Conservation (phyloP, 768 basidiomycete genomes). For the Wakefieldia striispora region DNA sequence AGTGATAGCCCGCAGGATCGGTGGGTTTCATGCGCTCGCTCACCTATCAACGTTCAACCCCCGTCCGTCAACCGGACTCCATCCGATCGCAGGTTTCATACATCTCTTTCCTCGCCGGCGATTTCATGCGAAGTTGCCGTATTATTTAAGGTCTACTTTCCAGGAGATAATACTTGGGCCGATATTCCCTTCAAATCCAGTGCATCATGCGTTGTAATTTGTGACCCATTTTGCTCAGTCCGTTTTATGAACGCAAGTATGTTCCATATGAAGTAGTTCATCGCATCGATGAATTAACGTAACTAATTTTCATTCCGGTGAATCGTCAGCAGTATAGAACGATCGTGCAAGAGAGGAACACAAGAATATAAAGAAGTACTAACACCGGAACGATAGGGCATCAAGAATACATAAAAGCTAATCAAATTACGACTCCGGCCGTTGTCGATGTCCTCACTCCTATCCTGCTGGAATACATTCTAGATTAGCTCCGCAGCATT, state of each 20-base stretch:
- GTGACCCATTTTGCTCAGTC: too few relatives aligned
- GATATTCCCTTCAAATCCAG: too few relatives aligned
- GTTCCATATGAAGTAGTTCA: not conserved
- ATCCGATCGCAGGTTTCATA: conserved; percentile 7
- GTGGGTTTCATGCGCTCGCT: conserved; percentile 13
- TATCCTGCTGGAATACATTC: conserved; percentile 16
- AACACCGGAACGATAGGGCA: conserved; percentile 9
- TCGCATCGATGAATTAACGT: not conserved
- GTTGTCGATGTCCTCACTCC: not conserved
- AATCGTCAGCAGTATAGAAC: not conserved
- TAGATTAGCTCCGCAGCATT: conserved; percentile 97
- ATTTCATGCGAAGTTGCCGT: not conserved
- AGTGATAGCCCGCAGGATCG: not conserved
- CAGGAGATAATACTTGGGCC: not conserved
- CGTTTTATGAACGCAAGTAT: too few relatives aligned
- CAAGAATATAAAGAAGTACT: conserved; percentile 7
- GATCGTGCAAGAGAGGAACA: conserved; percentile 5
- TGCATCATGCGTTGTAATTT: too few relatives aligned
- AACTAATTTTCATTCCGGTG: not conserved
- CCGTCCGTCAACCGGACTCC: conserved; percentile 3
- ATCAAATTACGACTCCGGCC: conserved; percentile 1
- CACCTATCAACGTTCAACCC: conserved; percentile 12
- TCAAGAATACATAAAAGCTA: conserved; percentile 17
- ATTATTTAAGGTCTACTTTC: not conserved
- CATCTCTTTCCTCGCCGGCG: not conserved